These are phyloP conservation scores for Byssoonygena ceratinophila DNA, from an alignment of 2,329 filamentous ascomycete genomes.

Conservation along the genomic window DNA sequence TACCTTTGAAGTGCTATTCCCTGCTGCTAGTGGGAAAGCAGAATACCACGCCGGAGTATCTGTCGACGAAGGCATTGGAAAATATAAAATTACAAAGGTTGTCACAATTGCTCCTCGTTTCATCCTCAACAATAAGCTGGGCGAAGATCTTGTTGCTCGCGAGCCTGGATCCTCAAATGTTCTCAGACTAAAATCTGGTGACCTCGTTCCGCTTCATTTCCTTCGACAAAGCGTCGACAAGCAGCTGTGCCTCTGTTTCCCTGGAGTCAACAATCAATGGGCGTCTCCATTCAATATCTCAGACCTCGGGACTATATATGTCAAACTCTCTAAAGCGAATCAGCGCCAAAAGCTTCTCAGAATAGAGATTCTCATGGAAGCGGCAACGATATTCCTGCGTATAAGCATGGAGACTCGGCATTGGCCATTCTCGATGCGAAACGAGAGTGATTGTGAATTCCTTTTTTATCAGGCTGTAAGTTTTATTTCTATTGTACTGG, in stretches of 20 bases:
- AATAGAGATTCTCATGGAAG: constrained; percentile 82
- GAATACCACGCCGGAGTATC: constrained; percentile 89
- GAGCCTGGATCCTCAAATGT: constrained; percentile 86
- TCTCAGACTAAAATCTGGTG: constrained; percentile 64
- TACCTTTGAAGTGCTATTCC: constrained; percentile 74
- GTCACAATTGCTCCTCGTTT: constrained; percentile 88
- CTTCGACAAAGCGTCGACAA: constrained; percentile 73
- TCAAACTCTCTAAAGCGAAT: constrained; percentile 84
- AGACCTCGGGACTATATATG: constrained; percentile 79
- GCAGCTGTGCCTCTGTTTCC: constrained; percentile 84
- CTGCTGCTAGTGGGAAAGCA: constrained; percentile 56
- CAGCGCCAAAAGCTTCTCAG: constrained; percentile 81
- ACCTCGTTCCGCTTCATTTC: constrained; percentile 78
- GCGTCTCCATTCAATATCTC: constrained; percentile 96
- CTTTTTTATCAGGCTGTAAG: constrained; percentile 77
- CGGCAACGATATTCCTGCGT: constrained; percentile 85
- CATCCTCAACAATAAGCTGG: constrained; percentile 84
- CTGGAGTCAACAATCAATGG: constrained; percentile 93
- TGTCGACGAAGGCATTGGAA: constrained; percentile 82
- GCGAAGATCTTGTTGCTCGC: constrained; percentile 76
- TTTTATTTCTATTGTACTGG: neutral
- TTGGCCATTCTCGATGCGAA: constrained; percentile 98
- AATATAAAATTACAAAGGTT: constrained; percentile 95
- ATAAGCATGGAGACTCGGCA: constrained; percentile 83
- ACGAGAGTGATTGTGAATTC: constrained; percentile 94